Evolutionary conservation across 2,329 filamentous ascomycete genomes (phyloP), one percentile per base, ranked within the genome.

Genomic region (Fusarium tuaranense): DNA sequence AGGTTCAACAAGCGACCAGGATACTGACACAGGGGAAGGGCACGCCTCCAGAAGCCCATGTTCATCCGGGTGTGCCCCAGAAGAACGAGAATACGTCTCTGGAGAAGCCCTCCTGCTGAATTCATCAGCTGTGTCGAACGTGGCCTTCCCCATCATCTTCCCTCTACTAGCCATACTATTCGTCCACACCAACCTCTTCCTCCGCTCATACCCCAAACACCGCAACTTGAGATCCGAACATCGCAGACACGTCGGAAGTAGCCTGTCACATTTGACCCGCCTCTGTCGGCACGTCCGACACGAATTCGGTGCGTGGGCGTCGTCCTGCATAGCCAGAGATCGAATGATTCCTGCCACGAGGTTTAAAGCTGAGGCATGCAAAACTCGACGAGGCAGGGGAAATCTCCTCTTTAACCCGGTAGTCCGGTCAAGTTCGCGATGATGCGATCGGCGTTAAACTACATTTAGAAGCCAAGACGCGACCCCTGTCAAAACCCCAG

Each of bases 191-290:
- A 71, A 14, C 20, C 48, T 55, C 30, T 22, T 68, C 18, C 39
- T 18, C n/a, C 66, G 62, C 30, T 68, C 63, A 55, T 71, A 71
- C 12, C 68, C 65, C 48, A 65, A 34, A 38, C 69, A 71, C 36
- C 51, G 44, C 32, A 67, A 41, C n/a, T 60, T 63, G 32, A 68
- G 67, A 4, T 22, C 34, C 20, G 61, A 18, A 34, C 69, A 68
- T 25, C 65, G 61, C 36, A 30, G 62, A 38, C 69, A 71, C 3
- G 44, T 55, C 5, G 69, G 65, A 20, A 65, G 53, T 16, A 66
- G 62, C 41, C 66, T 63, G 51, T 71, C 69, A 22, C 65, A 71
- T 41, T 55, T 55, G 69, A 71, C 69, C 58, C 65, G 65, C 62
- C 61, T 64, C 30, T 69, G 65, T 18, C 69, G 63, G 58, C 66